These are phyloP conservation scores for Prototheca wickerhamii DNA, from an alignment of 163 green algal genomes.

Conservation along the genomic window DNA sequence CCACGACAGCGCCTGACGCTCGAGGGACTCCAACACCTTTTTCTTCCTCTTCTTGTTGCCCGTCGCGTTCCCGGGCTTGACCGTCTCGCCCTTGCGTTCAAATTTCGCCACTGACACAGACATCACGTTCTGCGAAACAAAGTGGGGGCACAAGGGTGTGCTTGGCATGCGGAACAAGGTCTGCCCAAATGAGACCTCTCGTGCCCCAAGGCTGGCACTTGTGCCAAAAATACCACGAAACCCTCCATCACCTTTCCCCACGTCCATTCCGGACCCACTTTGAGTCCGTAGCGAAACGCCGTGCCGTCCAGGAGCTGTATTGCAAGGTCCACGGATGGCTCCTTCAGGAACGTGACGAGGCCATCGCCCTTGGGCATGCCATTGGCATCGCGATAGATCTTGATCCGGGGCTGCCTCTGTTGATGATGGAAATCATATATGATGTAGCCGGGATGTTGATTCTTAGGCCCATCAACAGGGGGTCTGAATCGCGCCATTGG, in stretches of 20 bases:
- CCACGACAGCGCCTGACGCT: constrained; percentile 66
- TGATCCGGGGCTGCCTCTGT: constrained; percentile 57
- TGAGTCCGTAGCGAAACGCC: constrained; percentile 35
- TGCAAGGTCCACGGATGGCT: constrained; percentile 67
- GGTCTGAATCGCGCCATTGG: too few species aligned
- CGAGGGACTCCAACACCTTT: constrained; percentile 45
- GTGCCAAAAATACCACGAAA: too few species aligned
- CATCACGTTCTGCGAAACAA: constrained; percentile 12
- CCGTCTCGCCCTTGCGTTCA: constrained; percentile 70
- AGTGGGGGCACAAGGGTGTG: too few species aligned
- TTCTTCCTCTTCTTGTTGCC: constrained; percentile 44
- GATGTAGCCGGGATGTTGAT: neutral
- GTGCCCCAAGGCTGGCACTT: too few species aligned
- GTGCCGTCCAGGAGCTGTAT: constrained; percentile 66
- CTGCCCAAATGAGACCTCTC: too few species aligned
- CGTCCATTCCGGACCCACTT: constrained; percentile 24
- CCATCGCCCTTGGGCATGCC: constrained; percentile 81
- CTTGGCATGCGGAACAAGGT: too few species aligned
- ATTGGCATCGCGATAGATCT: constrained; percentile 77
- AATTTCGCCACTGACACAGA: constrained; percentile 52
- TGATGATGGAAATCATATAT: too few species aligned
- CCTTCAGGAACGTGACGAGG: constrained; percentile 87
- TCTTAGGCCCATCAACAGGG: too few species aligned
- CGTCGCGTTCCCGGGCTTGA: constrained; percentile 22
- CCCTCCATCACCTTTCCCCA: too few species aligned